phyloP scores from a whole-genome alignment of 495 filamentous ascomycete genomes.

The Chaetomium fimeti region DNA sequence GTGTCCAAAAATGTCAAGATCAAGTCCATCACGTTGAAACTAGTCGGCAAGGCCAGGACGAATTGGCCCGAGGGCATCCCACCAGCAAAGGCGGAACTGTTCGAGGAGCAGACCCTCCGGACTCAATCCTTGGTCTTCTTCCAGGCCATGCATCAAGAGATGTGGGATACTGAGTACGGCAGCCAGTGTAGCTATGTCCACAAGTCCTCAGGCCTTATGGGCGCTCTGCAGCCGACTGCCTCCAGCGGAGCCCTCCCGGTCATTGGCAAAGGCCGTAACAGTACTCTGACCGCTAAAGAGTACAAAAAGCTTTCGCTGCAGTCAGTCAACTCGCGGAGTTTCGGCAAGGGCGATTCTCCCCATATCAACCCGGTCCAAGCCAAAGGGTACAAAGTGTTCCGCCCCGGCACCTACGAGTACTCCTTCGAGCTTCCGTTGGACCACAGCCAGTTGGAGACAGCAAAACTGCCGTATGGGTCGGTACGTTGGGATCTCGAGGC shows the following conservation, averaged over 20 bases:
- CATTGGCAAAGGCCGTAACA: conserved; percentile 28
- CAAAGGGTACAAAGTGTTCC: conserved; percentile 87
- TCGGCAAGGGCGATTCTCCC: conserved; percentile 72
- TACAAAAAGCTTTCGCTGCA: conserved; percentile 70
- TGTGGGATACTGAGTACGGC: conserved; percentile 61
- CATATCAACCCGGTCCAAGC: conserved; percentile 64
- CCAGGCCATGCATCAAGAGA: conserved; percentile 61
- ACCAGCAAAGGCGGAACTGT: conserved; percentile 77
- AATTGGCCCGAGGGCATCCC: conserved; percentile 99
- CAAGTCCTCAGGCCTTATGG: conserved; percentile 34
- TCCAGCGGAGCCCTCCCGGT: conserved; percentile 29
- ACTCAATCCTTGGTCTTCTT: conserved; percentile 80
- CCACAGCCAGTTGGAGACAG: conserved; percentile 86
- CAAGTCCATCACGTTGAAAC: conserved; percentile 85
- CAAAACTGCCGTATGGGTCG: conserved; percentile 81
- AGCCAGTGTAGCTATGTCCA: conserved; percentile 51
- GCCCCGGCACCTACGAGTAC: conserved; percentile 89
- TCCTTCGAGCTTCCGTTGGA: conserved; percentile 94
- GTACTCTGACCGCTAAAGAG: conserved; percentile 48
- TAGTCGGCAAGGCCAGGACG: conserved; percentile 80
- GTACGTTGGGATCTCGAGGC: conserved; percentile 91
- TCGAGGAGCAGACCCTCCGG: conserved; percentile 75
- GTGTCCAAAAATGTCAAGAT: conserved; percentile 90
- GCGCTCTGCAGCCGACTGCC: conserved; percentile 43
- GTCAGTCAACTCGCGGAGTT: conserved; percentile 79